phyloP scores from a whole-genome alignment of 352 stramenopile genomes.

The Phytophthora melonis region DNA sequence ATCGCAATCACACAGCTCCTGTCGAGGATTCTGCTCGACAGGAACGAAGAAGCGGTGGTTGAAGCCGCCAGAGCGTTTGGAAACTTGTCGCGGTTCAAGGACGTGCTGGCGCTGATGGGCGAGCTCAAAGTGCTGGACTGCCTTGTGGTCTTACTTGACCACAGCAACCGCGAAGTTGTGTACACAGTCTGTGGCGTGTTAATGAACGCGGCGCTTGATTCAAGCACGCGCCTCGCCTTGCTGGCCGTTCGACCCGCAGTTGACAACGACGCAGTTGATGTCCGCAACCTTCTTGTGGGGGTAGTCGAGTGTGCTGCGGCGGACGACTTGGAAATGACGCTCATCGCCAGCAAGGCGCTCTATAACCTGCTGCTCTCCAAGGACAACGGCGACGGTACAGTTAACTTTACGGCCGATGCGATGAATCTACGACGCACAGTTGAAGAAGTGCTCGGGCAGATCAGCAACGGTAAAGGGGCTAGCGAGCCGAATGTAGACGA shows the following conservation, averaged over 20 bases:
- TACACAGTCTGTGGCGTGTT: conserved; percentile 83
- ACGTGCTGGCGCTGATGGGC: conserved; percentile 65
- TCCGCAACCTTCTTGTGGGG: conserved; percentile 50
- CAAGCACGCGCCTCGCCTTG: conserved; percentile 41
- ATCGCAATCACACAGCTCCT: conserved; percentile 51
- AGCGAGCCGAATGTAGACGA: conserved; percentile 11
- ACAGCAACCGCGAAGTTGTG: conserved; percentile 83
- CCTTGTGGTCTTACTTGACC: conserved; percentile 80
- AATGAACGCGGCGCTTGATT: conserved; percentile 85
- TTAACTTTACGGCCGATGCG: conserved; percentile 10
- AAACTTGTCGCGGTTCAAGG: conserved; percentile 83
- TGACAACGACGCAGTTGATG: conserved; percentile 41
- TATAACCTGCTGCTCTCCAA: conserved; percentile 80
- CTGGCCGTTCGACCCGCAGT: conserved; percentile 39
- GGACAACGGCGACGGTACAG: not conserved
- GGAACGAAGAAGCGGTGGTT: conserved; percentile 86
- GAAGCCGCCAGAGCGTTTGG: conserved; percentile 87
- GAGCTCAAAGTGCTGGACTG: conserved; percentile 71
- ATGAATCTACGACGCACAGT: conserved; percentile 39
- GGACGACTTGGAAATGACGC: conserved; percentile 77
- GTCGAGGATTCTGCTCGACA: conserved; percentile 63
- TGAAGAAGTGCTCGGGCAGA: conserved; percentile 35
- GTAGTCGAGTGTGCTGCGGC: conserved; percentile 66
- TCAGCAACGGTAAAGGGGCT: conserved; percentile 13
- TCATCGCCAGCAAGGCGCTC: conserved; percentile 83